phyloP scores from a whole-genome alignment of 2,329 filamentous ascomycete genomes.

The Ophiocordyceps camponoti-leonardi region DNA sequence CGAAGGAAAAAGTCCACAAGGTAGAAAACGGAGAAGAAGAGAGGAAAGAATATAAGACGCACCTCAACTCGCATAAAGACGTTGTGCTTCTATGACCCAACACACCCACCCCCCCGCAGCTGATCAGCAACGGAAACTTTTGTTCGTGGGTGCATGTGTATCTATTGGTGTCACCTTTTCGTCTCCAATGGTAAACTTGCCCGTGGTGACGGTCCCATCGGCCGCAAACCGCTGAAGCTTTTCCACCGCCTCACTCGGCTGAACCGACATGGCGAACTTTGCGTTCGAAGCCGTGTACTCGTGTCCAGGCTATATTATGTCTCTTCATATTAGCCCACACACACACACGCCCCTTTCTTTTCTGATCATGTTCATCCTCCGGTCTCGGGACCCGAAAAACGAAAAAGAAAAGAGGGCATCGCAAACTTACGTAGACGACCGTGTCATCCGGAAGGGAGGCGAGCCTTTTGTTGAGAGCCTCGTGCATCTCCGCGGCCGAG shows the following conservation, averaged over 20 bases:
- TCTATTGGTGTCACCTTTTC: constrained; percentile 56
- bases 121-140: not conserved
- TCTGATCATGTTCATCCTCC: not conserved
- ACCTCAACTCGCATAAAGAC: constrained; percentile 86
- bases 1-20: too few relatives aligned
- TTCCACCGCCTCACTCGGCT: constrained; percentile 58
- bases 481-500: constrained; percentile 77
- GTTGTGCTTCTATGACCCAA: constrained; percentile 59
- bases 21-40: too few relatives aligned
- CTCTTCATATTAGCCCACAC: not conserved
- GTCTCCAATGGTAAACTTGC: constrained; percentile 90
- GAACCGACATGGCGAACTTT: constrained; percentile 65
- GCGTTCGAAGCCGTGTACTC: constrained; percentile 98
- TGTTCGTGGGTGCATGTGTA: not conserved
- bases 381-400: too few relatives aligned
- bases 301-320: constrained; percentile 55
- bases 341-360: too few relatives aligned
- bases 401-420: not conserved
- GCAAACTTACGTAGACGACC: constrained; percentile 57
- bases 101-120: constrained; percentile 2
- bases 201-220: constrained; percentile 74
- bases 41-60: constrained; percentile 14
- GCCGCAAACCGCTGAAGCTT: constrained; percentile 63
- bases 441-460: constrained; percentile 75
- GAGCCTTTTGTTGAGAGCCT: constrained; percentile 73